Evolutionary conservation across 2,329 filamentous ascomycete species (phyloP).

Genomic region (Falciphora oryzae): DNA sequence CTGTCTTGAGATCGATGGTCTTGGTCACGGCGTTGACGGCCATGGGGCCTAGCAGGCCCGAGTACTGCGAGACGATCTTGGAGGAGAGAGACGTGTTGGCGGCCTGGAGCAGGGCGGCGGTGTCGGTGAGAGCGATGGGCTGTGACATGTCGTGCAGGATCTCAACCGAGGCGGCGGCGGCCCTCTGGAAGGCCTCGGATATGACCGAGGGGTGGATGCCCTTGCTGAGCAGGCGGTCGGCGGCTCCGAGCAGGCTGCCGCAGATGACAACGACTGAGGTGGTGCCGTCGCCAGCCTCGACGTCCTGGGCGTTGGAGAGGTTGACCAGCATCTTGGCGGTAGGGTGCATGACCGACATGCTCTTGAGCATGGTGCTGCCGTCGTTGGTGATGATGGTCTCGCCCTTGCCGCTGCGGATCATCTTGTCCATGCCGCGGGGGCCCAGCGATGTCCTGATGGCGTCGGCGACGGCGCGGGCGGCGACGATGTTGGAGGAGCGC

Average conservation of each 20-base stretch:
- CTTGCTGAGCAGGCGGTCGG: slow-evolving; percentile 84
- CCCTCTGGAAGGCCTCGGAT: slow-evolving; percentile 94
- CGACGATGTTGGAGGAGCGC: slow-evolving; percentile 92
- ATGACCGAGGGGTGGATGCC: slow-evolving; percentile 97
- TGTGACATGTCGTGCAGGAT: slow-evolving; percentile 94
- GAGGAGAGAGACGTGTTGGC: slow-evolving; percentile 96
- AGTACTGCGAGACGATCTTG: slow-evolving; percentile 98
- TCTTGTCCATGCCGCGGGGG: slow-evolving; percentile 97
- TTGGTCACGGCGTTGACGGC: slow-evolving; percentile 94
- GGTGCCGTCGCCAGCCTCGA: slow-evolving; percentile 96
- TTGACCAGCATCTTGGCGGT: slow-evolving; percentile 99
- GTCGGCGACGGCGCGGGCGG: slow-evolving; percentile 95
- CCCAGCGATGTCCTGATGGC: slow-evolving; percentile 95
- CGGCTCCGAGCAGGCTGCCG: slow-evolving; percentile 87
- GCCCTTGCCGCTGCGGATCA: slow-evolving; percentile 96
- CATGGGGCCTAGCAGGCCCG: slow-evolving; percentile 92
- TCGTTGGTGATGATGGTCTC: slow-evolving; percentile 99
- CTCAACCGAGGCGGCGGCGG: slow-evolving; percentile 80
- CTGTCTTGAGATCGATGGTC: slow-evolving; percentile 91
- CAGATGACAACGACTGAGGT: slow-evolving; percentile 98
- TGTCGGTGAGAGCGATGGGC: slow-evolving; percentile 83
- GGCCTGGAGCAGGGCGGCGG: slow-evolving; percentile 85
- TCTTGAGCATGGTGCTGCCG: slow-evolving; percentile 97
- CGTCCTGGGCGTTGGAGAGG: slow-evolving; percentile 92
- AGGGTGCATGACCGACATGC: slow-evolving; percentile 99